Evolutionary conservation across 495 filamentous ascomycete species (phyloP), one percentile per base, ranked within the genome.

Genomic region (Aspergillus mulundensis): DNA sequence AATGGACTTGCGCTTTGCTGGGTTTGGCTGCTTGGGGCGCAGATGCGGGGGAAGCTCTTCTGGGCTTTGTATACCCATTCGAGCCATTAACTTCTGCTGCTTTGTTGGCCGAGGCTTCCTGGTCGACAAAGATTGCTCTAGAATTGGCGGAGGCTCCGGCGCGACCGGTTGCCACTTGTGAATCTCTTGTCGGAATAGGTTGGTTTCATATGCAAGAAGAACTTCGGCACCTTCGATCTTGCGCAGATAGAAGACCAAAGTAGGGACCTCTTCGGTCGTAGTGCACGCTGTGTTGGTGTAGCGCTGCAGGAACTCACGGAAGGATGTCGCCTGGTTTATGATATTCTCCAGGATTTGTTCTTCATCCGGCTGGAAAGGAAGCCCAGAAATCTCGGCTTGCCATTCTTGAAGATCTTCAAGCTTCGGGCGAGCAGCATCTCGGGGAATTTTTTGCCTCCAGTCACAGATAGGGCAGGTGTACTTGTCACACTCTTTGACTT

Each of bases 201-300:
- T 99, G 7, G 91, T 97, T 71, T 99, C 94, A 52, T 87, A 87
- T 2, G 91, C 82, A 10, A 99, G 72, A 7, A 99, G 81, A 45
- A 99, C 92, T 68, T 99, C 94, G 12, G 94, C 95, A 8, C 94
- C 94, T 74, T 99, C 95, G 40, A 99, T 94, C 75, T 99, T 99
- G 44, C 94, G 89, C 28, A 99, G 80, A 60, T 96, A 97, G 73
- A 99, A 99, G n/a, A 95, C 86, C 73, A 96, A 86, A 0, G 86
- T 90, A 11, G 89, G 85, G 7, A 90, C 84, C 70, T 99, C 95
- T 58, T 91, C 88, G 7, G 86, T 84, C 1, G 89, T 95, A 11
- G 84, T 84, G 62, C 90, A 84, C 6, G 88, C 77, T 2, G 86
- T 86, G 66, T 91, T 95, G 67, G 91, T 90, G 70, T 89, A 87